A percentile compares a stretch with the other conserved stretches of the same genome.
Conservation (phyloP, 176 grass and related monocot species). For the Microstegium vimineum region DNA sequence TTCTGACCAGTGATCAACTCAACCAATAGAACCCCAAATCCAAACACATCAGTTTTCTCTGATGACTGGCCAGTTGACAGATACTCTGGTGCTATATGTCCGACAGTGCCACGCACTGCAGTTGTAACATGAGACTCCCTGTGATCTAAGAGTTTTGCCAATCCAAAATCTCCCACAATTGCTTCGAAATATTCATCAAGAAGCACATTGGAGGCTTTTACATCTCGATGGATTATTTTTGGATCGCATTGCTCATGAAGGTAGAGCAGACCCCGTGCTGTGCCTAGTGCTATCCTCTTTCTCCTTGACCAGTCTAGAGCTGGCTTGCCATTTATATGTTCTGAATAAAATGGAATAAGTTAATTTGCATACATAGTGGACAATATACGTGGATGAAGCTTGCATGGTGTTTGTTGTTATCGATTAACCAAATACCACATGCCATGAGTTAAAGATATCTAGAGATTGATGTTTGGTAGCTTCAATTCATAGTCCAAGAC, state of each 20-base stretch:
- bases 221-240: conserved; percentile 96
- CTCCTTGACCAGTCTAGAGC: conserved; percentile 89
- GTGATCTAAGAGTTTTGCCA: conserved; percentile 95
- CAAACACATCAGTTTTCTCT: conserved; percentile 98
- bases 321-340: conserved; percentile 70
- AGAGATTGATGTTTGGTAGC: background rate
- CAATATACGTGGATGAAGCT: background rate
- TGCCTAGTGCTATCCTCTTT: conserved; percentile 90
- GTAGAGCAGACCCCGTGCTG: conserved; percentile 79
- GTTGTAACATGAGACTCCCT: conserved; percentile 93
- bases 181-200: conserved; percentile 97
- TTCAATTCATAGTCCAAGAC: conserved; percentile 10
- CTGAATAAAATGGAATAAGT: conserved; percentile 27
- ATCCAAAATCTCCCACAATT: conserved; percentile 90
- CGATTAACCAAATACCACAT: background rate
- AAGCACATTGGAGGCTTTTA: conserved; percentile 97
- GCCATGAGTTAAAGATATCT: background rate
- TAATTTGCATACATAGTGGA: background rate
- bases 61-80: conserved; percentile 96
- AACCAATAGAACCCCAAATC: conserved; percentile 86
- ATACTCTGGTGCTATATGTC: conserved; percentile 97
- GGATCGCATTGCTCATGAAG: conserved; percentile 95
- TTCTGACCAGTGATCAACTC: conserved; percentile 97
- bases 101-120: conserved; percentile 86
- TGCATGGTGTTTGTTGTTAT: background rate